Percentiles rank a stretch among this genome's conserved stretches.
phyloP scores from a whole-genome alignment of 2,329 filamentous ascomycete species.

The Monilinia laxa region DNA sequence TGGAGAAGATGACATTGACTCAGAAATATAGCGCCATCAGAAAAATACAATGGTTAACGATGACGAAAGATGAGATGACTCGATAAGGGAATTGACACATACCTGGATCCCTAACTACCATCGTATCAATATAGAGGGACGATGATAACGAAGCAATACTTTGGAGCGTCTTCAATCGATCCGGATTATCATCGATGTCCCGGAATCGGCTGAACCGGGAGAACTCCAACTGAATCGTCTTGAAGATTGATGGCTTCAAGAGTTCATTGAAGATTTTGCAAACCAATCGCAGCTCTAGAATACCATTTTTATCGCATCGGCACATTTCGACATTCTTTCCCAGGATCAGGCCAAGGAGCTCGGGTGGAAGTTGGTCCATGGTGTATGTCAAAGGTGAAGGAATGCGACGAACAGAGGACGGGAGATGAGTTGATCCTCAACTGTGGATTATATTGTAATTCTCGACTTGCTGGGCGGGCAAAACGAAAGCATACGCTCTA shows the following conservation, averaged over 20 bases:
- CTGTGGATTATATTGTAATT: neutral
- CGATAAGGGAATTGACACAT: conserved; percentile 16
- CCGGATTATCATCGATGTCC: conserved; percentile 1
- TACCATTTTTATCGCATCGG: conserved; percentile 46
- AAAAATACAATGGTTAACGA: neutral
- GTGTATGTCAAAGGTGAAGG: neutral
- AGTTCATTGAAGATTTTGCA: conserved; percentile 51
- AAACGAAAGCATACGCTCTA: neutral
- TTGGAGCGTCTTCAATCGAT: conserved; percentile 45
- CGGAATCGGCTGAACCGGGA: conserved; percentile 44
- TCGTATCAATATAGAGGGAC: conserved; percentile 52
- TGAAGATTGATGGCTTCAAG: conserved; percentile 48
- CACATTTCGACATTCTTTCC: conserved; percentile 44
- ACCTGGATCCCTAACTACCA: conserved; percentile 54
- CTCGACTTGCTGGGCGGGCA: neutral
- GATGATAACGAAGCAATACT: conserved; percentile 50
- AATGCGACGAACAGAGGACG: neutral
- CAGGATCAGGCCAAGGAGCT: conserved; percentile 51
- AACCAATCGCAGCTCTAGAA: conserved; percentile 50
- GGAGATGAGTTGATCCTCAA: neutral
- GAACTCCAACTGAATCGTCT: conserved; percentile 52
- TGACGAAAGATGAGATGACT: neutral
- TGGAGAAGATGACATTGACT: neutral
- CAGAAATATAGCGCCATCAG: neutral
- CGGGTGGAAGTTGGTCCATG: conserved; percentile 50